A percentile compares a stretch with the other conserved stretches of the same genome.
These are phyloP conservation scores for Sporothrix sp. DNA, from an alignment of 2,329 filamentous ascomycete genomes.

Conservation along the genomic window DNA sequence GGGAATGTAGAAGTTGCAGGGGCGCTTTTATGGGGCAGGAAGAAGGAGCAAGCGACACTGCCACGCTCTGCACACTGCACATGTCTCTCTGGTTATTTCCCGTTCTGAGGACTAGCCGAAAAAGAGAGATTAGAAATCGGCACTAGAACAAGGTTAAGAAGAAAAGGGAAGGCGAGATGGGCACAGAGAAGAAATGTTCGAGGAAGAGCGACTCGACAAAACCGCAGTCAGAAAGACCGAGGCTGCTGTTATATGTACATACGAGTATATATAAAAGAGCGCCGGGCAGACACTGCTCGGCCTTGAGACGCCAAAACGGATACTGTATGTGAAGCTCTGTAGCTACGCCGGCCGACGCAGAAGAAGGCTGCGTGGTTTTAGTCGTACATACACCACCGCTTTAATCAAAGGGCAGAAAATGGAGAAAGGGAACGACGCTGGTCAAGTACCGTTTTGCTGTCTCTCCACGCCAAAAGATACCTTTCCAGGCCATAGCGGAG, in stretches of 20 bases:
- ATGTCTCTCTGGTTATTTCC: neutral
- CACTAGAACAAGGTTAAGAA: neutral
- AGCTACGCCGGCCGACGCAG: too few species aligned
- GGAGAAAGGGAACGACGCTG: neutral
- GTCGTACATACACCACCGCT: conserved; percentile 1
- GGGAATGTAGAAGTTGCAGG: neutral
- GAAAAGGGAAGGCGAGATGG: neutral
- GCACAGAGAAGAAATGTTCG: neutral
- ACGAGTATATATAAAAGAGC: too few species aligned
- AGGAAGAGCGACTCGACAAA: neutral
- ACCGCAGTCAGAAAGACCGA: neutral
- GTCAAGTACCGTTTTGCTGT: neutral
- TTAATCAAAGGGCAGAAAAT: neutral
- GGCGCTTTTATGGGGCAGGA: neutral
- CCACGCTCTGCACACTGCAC: neutral
- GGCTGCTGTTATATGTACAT: too few species aligned
- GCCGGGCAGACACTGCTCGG: too few species aligned
- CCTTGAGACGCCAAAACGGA: too few species aligned
- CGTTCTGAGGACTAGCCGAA: neutral
- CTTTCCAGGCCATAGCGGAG: too few species aligned
- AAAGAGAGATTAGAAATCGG: neutral
- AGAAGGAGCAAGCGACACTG: neutral
- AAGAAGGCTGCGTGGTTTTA: neutral
- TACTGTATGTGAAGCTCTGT: too few species aligned
- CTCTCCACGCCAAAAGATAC: neutral